These are phyloP conservation scores for Colletotrichum sp. DNA, from an alignment of 2,329 filamentous ascomycete species.

Conservation along the genomic window DNA sequence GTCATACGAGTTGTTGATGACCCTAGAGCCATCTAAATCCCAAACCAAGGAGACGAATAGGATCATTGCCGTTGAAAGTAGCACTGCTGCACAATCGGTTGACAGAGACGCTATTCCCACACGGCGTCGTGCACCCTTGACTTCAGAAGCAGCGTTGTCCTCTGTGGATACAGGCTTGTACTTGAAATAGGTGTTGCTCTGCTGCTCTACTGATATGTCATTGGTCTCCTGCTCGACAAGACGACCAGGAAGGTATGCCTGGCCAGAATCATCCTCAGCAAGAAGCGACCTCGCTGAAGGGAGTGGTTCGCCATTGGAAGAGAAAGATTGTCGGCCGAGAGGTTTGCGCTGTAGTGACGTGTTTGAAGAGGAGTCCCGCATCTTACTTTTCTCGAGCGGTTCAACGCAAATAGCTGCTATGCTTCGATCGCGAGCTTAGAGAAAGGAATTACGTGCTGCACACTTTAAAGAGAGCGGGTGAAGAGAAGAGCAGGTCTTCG, in stretches of 20 bases:
- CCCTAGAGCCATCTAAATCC: neutral
- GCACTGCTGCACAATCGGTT: neutral
- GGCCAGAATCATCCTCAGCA: neutral
- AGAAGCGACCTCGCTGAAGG: neutral
- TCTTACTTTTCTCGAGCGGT: neutral
- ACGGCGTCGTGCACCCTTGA: neutral
- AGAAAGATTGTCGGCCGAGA: neutral
- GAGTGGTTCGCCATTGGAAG: neutral
- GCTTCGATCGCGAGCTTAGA: neutral
- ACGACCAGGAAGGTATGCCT: neutral
- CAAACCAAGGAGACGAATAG: neutral
- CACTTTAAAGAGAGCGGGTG: too few relatives aligned
- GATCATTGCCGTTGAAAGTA: neutral
- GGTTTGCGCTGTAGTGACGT: neutral
- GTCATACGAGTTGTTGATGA: neutral
- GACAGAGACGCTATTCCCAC: neutral
- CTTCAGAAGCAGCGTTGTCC: neutral
- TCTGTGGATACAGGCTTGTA: neutral
- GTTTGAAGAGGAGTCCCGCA: too few relatives aligned
- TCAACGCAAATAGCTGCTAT: fast-evolving
- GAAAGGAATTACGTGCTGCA: fast-evolving
- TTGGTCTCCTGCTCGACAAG: neutral
- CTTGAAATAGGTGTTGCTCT: neutral
- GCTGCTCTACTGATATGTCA: neutral
- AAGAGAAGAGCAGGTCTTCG: too few relatives aligned